Evolutionary conservation across 345 rosid species (phyloP).

Genomic region (Camelina neglecta): DNA sequence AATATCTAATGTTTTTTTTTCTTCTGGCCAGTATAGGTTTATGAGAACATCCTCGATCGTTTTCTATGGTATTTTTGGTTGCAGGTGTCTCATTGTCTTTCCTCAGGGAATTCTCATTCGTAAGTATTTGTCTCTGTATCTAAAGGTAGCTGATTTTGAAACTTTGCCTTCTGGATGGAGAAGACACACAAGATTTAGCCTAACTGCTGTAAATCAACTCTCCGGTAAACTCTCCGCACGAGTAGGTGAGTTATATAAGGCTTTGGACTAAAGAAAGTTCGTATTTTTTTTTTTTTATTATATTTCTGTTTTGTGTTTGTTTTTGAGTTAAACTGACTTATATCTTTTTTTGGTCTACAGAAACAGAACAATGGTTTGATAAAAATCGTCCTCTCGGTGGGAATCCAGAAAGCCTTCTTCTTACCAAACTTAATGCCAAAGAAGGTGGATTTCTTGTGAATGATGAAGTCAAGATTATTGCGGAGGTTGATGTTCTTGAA

Average conservation of each 20-base stretch:
- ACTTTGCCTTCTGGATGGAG: not conserved
- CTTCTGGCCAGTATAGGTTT: not conserved
- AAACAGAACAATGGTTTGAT: too few species aligned
- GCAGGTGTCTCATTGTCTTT: not conserved
- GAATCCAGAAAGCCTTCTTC: too few species aligned
- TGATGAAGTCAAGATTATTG: not conserved
- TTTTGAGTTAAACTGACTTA: too few species aligned
- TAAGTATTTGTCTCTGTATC: not conserved
- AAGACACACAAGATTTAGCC: not conserved
- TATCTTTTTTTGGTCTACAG: too few species aligned
- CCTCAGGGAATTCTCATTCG: not conserved
- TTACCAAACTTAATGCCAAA: not conserved
- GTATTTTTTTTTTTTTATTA: too few species aligned
- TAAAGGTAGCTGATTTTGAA: not conserved
- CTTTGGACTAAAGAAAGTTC: too few species aligned
- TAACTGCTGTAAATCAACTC: not conserved
- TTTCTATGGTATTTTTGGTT: not conserved
- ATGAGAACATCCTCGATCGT: not conserved
- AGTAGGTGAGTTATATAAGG: not conserved
- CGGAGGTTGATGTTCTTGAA: not conserved
- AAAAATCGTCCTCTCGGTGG: too few species aligned
- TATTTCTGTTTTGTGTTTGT: too few species aligned
- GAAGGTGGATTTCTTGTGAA: not conserved
- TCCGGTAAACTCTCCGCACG: not conserved
- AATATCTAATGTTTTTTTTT: not conserved